A percentile compares a stretch with the other conserved stretches of the same genome.
phyloP scores from a whole-genome alignment of 345 rosid species.

The sweet orange (Citrus sinensis) region DVS_A1.0 CM039163.1:3322501-3323000 shows the following conservation, averaged over 20 bases:
- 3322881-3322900: slow-evolving; percentile 48
- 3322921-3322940: slow-evolving; percentile 25
- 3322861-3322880: not conserved
- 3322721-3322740: slow-evolving; percentile 10
- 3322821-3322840: not conserved
- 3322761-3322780: slow-evolving; percentile 2
- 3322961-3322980: slow-evolving; percentile 11
- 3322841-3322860: not conserved
- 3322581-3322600: slow-evolving; percentile 30
- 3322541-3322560: slow-evolving; percentile 39
- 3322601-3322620: slow-evolving; percentile 28
- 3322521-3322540: slow-evolving; percentile 30
- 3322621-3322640: slow-evolving; percentile 20
- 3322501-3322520: slow-evolving; percentile 31
- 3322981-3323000: slow-evolving; percentile 11
- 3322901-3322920: slow-evolving; percentile 31
- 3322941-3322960: slow-evolving; percentile 40
- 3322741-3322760: not conserved
- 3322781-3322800: not conserved
- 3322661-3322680: slow-evolving; percentile 10
- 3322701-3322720: not conserved
- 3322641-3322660: slow-evolving; percentile 31
- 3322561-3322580: slow-evolving; percentile 31
- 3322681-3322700: not conserved
- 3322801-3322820: not conserved